Base-by-base conservation (phyloP, 495 filamentous ascomycete genomes). In the Penicillium bovifimosum region DNA sequence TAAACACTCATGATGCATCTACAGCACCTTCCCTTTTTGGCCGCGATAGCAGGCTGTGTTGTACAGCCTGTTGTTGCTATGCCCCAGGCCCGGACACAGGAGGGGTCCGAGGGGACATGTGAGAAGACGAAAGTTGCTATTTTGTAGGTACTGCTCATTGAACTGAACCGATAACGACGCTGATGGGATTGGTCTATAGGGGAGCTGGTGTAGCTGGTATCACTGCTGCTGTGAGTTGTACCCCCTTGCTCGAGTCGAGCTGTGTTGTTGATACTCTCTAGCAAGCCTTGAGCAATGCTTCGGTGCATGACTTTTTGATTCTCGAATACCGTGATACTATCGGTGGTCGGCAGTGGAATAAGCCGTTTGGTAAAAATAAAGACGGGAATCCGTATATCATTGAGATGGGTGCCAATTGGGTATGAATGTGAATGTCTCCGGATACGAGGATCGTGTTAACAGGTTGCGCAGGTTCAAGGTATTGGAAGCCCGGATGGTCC, bases 371-470 rank as follows among this genome's bases (percentile, higher is more conserved):
- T 6, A 61, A 68, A 35, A 60, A 69, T n/a, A 42, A 64, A 11
- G 52, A 71, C 42, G 79, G 80, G 0, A 72, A 77, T 0, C 78
- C 81, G 4, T 86, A 83, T 64, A 73, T 66, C 1, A 68, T 88
- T n/a, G 85, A 88, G 61, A 67, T 84, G 13, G 85, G 85, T 9
- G 84, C 83, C 8, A 88, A 87, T 53, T 88, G 85, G 85, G 81
- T 75, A 69, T 46, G 54, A 38, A 10, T 17, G 27, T 46, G 54
- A 38, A n/a, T 17, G 27, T 29, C 0, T 34, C 11, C 43, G 16
- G 32, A 20, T 28, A 6, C 1, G 17, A 20, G 27, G 14, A 33
- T 29, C 5, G 41, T 24, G 40, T n/a, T 42, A 27, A 41, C 43
- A 40, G 1, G 41, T 43, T 6, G 2, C 2, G 24, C 33, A 76